Evolutionary conservation across 441 rosid species (phyloP), one percentile per base, ranked within the genome.

Genomic region (Kokia cookei): DNA sequence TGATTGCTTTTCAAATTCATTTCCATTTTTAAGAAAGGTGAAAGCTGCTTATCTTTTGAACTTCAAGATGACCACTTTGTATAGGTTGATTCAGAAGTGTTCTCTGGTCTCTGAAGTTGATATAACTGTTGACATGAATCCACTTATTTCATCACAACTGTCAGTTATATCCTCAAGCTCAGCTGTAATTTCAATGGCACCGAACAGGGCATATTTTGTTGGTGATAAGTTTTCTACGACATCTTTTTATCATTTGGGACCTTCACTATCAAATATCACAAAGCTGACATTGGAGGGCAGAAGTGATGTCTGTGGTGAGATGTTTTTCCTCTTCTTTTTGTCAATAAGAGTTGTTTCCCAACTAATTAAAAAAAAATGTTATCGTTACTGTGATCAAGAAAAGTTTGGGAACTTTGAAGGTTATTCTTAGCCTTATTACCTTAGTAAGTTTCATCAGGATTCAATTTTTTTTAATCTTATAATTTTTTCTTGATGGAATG

Each of bases 231-330:
- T 54, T 68, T 75, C 60, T 57, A 54, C 66, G 67, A 17, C 47
- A 69, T 79, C 81, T 32, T 54, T 19, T 62, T 77, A 69, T 79
- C 51, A 77, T 80, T 76, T 79, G 22, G 51, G 74, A 71, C 55
- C 74, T 53, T 72, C 73, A 37, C 66, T 75, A 42, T 86, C 93
- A 50, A 90, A 77, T 72, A 76, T 93, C 74, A 84, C 85, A 60
- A 86, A 82, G 73, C 87, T 91, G 73, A 82, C 87, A 35, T 84
- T 91, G 77, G 91, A 90, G 86, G 97, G 98, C 67, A 85, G 98
- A 78, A 84, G 75, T 77, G 92, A 91, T 59, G 47, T 93, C 65
- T 77, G 50, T 81, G 98, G 98, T 91, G 80, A 84, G 93, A 75
- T 60, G 50, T 72, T 55, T 62, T 70, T 77, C 63, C 51, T 42